Conservation (phyloP, 2,329 filamentous ascomycete genomes). For the Fusarium sulawesiense region DNA sequence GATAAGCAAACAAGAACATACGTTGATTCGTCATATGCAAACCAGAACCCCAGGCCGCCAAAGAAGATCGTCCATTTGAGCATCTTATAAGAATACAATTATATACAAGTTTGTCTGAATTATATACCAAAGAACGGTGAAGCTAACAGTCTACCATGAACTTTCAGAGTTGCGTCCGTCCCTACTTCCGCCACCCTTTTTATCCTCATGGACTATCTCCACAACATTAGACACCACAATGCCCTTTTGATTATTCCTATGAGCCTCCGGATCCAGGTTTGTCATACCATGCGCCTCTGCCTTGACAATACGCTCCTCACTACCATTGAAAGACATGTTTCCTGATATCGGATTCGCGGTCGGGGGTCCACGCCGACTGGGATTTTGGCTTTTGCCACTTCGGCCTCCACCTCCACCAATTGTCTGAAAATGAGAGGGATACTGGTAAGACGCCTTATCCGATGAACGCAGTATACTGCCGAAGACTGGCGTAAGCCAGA, state of each 20-base stretch:
- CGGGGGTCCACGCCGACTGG: conserved; percentile 48
- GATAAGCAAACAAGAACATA: no score
- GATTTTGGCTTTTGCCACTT: conserved; percentile 45
- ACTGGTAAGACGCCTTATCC: conserved; percentile 52
- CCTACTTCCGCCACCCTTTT: conserved; percentile 17
- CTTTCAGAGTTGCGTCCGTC: conserved; percentile 1
- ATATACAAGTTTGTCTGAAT: not conserved
- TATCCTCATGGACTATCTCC: conserved; percentile 48
- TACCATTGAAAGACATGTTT: conserved; percentile 54
- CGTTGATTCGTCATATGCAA: no score
- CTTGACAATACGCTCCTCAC: conserved; percentile 56
- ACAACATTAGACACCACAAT: conserved; percentile 58
- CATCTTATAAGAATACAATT: not conserved
- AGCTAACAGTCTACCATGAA: conserved; percentile 17
- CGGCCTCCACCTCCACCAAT: conserved; percentile 54
- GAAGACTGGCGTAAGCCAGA: conserved; percentile 52
- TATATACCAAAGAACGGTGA: not conserved
- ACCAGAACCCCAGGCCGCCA: accelerated
- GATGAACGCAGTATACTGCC: conserved; percentile 51
- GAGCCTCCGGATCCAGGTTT: conserved; percentile 3
- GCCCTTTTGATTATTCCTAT: conserved; percentile 38
- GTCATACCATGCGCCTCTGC: conserved; percentile 55
- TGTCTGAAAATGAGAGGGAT: conserved; percentile 53
- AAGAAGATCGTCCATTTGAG: accelerated
- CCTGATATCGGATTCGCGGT: conserved; percentile 51